Evolutionary conservation across 2,329 filamentous ascomycete genomes (phyloP), one percentile per base, ranked within the genome.

Genomic region (Aplosporella prunicola): DNA sequence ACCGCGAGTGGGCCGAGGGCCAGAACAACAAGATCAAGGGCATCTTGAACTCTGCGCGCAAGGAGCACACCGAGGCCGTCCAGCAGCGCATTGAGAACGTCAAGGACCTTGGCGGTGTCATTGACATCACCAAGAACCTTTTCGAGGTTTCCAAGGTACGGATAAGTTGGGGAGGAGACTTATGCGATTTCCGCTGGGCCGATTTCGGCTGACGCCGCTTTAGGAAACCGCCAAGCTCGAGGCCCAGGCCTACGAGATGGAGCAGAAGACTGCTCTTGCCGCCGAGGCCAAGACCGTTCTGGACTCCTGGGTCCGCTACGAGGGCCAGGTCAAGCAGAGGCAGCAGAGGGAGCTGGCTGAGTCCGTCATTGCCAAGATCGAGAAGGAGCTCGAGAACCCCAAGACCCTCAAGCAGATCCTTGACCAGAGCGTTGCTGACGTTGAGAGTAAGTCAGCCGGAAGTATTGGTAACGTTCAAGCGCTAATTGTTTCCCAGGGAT

Each of bases 251-350:
- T 98, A 82, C 69, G 87, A 96, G 76, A 79, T 96, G 51, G 87
- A 96, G 77, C 91, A 98, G 72, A 81, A 80, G 72, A 95, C 89
- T 45, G 83, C 87, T 53, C 74, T 98, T 50, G 87, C 87, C 42
- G 72, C 78, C 47, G 91, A 98, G 76, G 89, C 89, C 59, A 98
- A 95, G 81, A 58, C 75, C 45, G 91, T 96, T 43, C 80, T 98
- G 49, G 91, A 98, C 65, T 95, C 87, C 41, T 98, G 91, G 93
- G 88, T 96, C 48, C 83, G 91, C 63, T 98, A 98, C 68, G 91
- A 98, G 74, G 72, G 83, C 55, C 91, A 96, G 74, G 88, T 98
- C 60, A 98, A 96, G 83, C 82, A 89, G 73, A 82, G 91, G 64
- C 87, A 98, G 74, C 91, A 98, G 77, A 81, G 76, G 68, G 91